Base-by-base conservation (phyloP, 495 filamentous ascomycete species). In the Aspergillus conjunctus region DNA sequence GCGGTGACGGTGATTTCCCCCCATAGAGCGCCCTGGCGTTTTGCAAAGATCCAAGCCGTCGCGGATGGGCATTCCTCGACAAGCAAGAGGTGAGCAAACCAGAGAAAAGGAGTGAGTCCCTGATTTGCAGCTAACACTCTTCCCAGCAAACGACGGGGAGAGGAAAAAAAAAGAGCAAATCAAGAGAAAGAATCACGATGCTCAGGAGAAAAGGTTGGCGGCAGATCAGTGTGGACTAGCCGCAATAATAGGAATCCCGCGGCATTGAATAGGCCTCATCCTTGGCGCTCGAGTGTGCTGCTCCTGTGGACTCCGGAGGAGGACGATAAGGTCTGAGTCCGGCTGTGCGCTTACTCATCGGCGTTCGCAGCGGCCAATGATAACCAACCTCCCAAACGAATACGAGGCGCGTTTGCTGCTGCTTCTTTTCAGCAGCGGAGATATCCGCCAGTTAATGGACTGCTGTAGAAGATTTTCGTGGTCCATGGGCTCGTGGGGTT, bases 11-110 rank as follows among this genome's bases (percentile, higher is more conserved):
- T 59, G 54, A 31, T 18, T 59, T 21, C 50, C 55, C 57, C 54
- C 61, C 68, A 73, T 70, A 62, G 46, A 71, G 48, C 33, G 31
- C 60, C 51, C 32, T 18, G 5, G 18, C 44, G 18, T 4, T 11
- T 10, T 20, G n/a, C 7, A 6, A 17, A 48, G 44, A 11, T 48
- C 21, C 5, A 48, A 17, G 44, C 20, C 18, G 18, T 48, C 44
- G 39, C n/a, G 44, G 44, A 48, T 22, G n/a, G 44, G 44, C 44
- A 48, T 48, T 48, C 44, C 44, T 17, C 20, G 17, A 18, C 7
- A 10, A 22, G 18, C 17, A 4, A 11, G 18, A 8, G 15, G 20
- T 37, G 17, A 39, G 34, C 9, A 17, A 45, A 45, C 3, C 20
- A 44, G 44, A 20, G 15, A 41, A 18, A 20, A 30, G 34, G 18